Base-by-base conservation (phyloP, 345 rosid genomes). In the Acer campestre region DNA sequence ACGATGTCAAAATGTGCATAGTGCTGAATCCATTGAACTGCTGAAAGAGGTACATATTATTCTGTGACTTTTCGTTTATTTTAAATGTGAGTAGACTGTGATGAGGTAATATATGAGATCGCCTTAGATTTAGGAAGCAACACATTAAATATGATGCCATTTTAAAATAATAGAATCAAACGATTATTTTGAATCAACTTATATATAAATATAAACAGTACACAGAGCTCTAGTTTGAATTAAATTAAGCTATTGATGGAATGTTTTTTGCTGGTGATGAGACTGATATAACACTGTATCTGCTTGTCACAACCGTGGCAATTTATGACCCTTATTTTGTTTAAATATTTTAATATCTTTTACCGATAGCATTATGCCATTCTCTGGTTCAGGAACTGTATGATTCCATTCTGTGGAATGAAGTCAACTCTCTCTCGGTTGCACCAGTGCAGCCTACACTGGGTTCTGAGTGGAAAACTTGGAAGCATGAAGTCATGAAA, bases 381-480 rank as follows among this genome's bases (percentile, higher is more conserved):
- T 42, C 61, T 75, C 65, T 73, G 70, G 77, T 84, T 44, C 89
- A 94, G 98, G 99, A 97, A 82, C 85, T 94, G 82, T 86, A 81
- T 80, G 91, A 85, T 81, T 84, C 89, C 79, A 92, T 94, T 49
- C 78, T 78, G 20, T 97, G 98, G 99, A 89, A 88, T 77, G 90
- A 90, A 89, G 92, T 97, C 16, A 92, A 88, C 67, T 89, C 93
- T 67, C 86, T 87, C 22, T 68, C 87, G 88, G 93, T 88, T 84
- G 88, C 89, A 76, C 87, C 90, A 8, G 80, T 86, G 80, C 95
- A 89, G 80, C 81, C 90, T 59, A 85, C 89, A 73, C 78, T 97
- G 67, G 90, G 91, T 73, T 89, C 97, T 63, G 98, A 94, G 82
- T 92, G 99, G 98, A 94, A 88, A 93, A 90, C 98, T 49, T 97